phyloP scores from a whole-genome alignment of 2,329 filamentous ascomycete species.

The Zopfia rhizophila region DNA sequence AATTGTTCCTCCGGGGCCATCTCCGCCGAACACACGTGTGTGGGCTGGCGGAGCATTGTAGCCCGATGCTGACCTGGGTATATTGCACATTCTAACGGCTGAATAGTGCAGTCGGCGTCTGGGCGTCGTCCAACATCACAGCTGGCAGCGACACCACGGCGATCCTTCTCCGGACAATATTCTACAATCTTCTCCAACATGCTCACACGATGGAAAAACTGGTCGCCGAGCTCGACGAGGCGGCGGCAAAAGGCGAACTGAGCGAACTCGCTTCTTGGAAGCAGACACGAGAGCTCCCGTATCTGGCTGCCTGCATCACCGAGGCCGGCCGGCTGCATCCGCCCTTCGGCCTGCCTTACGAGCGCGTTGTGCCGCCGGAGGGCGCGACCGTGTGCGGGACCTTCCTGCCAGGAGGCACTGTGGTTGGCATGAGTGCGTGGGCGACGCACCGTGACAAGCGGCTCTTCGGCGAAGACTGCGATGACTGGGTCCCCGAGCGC shows the following conservation, averaged over 20 bases:
- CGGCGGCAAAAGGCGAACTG: neutral
- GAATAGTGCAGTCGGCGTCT: neutral
- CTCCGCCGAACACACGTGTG: too few relatives aligned
- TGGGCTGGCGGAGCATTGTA: too few relatives aligned
- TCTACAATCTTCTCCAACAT: conserved; percentile 50
- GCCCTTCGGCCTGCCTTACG: conserved; percentile 29
- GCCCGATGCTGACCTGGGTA: too few relatives aligned
- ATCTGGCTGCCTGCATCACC: conserved; percentile 51
- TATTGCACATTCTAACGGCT: neutral
- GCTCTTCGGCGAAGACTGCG: conserved; percentile 1
- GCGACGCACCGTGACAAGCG: conserved; percentile 1
- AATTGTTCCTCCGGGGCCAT: too few relatives aligned
- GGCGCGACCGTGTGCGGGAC: conserved; percentile 38
- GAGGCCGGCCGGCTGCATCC: conserved; percentile 50
- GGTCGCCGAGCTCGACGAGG: conserved; percentile 27
- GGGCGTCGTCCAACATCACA: conserved; percentile 5
- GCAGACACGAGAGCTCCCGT: conserved; percentile 44
- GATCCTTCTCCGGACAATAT: conserved; percentile 47
- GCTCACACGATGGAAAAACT: conserved; percentile 30
- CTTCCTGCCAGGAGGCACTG: neutral
- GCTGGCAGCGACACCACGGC: conserved; percentile 54
- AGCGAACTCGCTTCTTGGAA: conserved; percentile 22
- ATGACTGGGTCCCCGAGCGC: neutral
- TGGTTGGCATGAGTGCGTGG: conserved; percentile 8
- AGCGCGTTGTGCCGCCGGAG: conserved; percentile 37